Percentiles rank a stretch among this genome's conserved stretches.
These are phyloP conservation scores for Lipomyces oligophaga DNA, from an alignment of 805 yeast genomes.

Conservation along the genomic window DNA sequence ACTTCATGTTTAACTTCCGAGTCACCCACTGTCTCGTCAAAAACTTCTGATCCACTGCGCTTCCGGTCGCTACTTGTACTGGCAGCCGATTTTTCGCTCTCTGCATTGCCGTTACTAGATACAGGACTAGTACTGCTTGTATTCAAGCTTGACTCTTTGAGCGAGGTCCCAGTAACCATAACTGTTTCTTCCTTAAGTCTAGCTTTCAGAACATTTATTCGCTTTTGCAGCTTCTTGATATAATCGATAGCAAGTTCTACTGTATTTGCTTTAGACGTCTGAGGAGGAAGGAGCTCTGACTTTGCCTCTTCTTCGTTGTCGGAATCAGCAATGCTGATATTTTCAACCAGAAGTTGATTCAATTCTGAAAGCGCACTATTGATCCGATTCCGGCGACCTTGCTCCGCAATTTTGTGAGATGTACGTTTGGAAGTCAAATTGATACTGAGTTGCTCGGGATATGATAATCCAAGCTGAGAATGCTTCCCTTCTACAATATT, in stretches of 20 bases:
- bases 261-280: slow-evolving; percentile 78
- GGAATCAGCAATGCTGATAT: slow-evolving; percentile 18
- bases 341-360: slow-evolving; percentile 57
- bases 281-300: slow-evolving; percentile 34
- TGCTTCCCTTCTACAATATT: slow-evolving; percentile 44
- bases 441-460: slow-evolving; percentile 42
- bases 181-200: slow-evolving; percentile 5
- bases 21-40: background rate
- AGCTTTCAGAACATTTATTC: slow-evolving; percentile 34
- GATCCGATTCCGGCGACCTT: slow-evolving; percentile 90
- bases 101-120: slow-evolving; percentile 2
- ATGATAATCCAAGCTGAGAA: slow-evolving; percentile 41
- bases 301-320: slow-evolving; percentile 43
- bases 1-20: background rate
- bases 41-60: background rate
- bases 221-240: slow-evolving; percentile 48
- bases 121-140: no score
- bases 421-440: slow-evolving; percentile 52
- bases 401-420: slow-evolving; percentile 89
- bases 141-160: no score
- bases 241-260: slow-evolving; percentile 82
- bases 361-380: slow-evolving; percentile 79
- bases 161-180: background rate
- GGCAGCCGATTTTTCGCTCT: slow-evolving; percentile 4
- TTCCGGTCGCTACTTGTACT: background rate